Percentiles rank a stretch among this genome's conserved stretches.
Evolutionary conservation across 768 basidiomycete genomes (phyloP).

Genomic region (Boletus rubropictus): DNA sequence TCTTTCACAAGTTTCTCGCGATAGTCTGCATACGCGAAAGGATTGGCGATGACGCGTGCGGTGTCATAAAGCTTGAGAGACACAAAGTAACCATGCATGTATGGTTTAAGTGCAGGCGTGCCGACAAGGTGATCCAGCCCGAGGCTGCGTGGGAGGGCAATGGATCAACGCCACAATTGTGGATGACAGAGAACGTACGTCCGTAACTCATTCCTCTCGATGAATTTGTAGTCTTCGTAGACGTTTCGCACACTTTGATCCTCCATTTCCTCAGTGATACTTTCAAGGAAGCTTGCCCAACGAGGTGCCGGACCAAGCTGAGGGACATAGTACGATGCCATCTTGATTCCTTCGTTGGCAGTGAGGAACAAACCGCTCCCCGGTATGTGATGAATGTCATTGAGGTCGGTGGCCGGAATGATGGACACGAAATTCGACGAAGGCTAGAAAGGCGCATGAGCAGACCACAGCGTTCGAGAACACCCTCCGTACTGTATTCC

Average conservation of each 20-base stretch:
- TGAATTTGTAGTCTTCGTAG: conserved; percentile 97
- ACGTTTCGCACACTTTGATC: conserved; percentile 71
- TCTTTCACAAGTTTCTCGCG: conserved; percentile 82
- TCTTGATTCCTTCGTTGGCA: conserved; percentile 95
- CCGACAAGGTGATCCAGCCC: conserved; percentile 95
- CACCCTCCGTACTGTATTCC: conserved; percentile 55
- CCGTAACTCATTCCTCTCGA: conserved; percentile 80
- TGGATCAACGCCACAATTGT: background rate
- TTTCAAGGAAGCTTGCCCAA: conserved; percentile 98
- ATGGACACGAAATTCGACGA: conserved; percentile 86
- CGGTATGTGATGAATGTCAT: conserved; percentile 86
- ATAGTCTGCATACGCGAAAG: conserved; percentile 92
- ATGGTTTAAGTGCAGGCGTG: conserved; percentile 92
- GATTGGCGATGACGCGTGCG: conserved; percentile 92
- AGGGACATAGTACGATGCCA: conserved; percentile 92
- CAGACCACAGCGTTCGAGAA: background rate
- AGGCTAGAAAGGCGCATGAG: conserved; percentile 44
- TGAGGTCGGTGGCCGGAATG: conserved; percentile 84
- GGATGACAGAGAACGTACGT: conserved; percentile 45
- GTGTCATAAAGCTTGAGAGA: conserved; percentile 94
- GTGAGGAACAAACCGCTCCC: conserved; percentile 85
- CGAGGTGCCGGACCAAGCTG: conserved; percentile 93
- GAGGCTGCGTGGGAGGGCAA: conserved; percentile 45
- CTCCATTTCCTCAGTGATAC: conserved; percentile 98
- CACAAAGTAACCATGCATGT: conserved; percentile 99